Evolutionary conservation across 768 basidiomycete species (phyloP), one percentile per base, ranked within the genome.

Genomic region (Suillus subalutaceus): DNA sequence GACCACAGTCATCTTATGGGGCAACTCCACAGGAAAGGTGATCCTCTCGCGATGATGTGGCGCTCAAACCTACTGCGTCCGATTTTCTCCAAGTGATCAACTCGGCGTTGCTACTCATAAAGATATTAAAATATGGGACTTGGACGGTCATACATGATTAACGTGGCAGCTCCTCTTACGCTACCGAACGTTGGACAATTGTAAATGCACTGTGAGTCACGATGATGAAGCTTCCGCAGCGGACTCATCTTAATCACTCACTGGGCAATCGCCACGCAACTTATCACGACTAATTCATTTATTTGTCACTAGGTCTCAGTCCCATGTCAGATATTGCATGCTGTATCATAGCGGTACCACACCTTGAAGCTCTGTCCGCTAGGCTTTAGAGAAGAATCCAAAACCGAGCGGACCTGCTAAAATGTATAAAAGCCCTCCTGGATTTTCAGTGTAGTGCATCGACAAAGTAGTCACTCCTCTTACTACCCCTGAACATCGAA

Each of bases 101-200:
- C 35, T 56, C 20, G 10, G 12, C 12, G 6, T 35, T 37, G 3
- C 35, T n/a, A n/a, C 20, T 35, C 6, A 35, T 13, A 13, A 56
- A 56, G 55, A 56, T 35, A n/a, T 56, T 20, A 12, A 56, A 37
- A 37, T n/a, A 56, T 55, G 30, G 18, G 30, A 55, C 53, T 56
- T 13, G 20, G 37, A 37, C 6, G 12, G 26, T 4, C 23, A 52
- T 52, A 26, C 16, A 30, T 18, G 4, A 20, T 9, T 55, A 16
- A 32, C 53, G 53, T 55, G 53, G 53, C 30, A 32, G 53, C 30
- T 32, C 18, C 53, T 55, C 30, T 9, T 3, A 32, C 18, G 30
- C 9, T 18, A 53, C 30, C 52, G 4, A 53, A 32, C 18, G 30
- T 4, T 50, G 50, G 15, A 5, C 23, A 15, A 50, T 23, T 23